phyloP scores from a whole-genome alignment of 495 filamentous ascomycete species.

The Aspergillus conjunctus region DNA sequence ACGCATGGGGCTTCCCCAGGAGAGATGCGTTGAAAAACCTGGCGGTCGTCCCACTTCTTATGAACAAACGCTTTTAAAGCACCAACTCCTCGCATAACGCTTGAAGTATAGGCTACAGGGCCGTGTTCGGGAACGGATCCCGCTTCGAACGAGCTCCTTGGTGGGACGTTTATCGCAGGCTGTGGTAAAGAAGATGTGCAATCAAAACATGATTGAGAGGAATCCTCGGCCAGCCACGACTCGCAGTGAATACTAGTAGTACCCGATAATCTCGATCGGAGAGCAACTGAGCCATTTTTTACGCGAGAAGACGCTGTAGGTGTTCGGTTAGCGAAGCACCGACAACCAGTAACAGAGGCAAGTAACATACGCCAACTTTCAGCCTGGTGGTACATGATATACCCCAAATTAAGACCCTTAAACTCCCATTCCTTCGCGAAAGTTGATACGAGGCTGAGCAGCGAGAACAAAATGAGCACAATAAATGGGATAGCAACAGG shows the following conservation, averaged over 20 bases:
- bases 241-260: conserved; percentile 17
- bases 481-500: conserved; percentile 46
- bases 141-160: conserved; percentile 26
- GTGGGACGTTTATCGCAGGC: conserved; percentile 15
- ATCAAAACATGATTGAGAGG: conserved; percentile 15
- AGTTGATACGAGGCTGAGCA: conserved; percentile 42
- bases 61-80: conserved; percentile 41
- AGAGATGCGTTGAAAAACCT: conserved; percentile 29
- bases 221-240: conserved; percentile 23
- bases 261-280: conserved; percentile 17
- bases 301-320: conserved; percentile 19
- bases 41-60: conserved; percentile 36
- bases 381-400: conserved; percentile 31
- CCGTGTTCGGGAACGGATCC: conserved; percentile 28
- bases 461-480: conserved; percentile 39
- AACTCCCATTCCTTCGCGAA: conserved; percentile 36
- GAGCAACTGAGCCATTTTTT: conserved; percentile 24
- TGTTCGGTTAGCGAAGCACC: conserved; percentile 2
- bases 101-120: conserved; percentile 26
- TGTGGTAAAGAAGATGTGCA: conserved; percentile 17
- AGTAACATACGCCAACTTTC: conserved; percentile 35
- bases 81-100: conserved; percentile 36
- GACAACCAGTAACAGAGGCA: not conserved
- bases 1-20: conserved; percentile 22
- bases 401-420: conserved; percentile 34